Percentiles rank a stretch among this genome's conserved stretches.
These are phyloP conservation scores for Auricularia heimuer DNA, from an alignment of 768 basidiomycete genomes.

Conservation along the genomic window DNA sequence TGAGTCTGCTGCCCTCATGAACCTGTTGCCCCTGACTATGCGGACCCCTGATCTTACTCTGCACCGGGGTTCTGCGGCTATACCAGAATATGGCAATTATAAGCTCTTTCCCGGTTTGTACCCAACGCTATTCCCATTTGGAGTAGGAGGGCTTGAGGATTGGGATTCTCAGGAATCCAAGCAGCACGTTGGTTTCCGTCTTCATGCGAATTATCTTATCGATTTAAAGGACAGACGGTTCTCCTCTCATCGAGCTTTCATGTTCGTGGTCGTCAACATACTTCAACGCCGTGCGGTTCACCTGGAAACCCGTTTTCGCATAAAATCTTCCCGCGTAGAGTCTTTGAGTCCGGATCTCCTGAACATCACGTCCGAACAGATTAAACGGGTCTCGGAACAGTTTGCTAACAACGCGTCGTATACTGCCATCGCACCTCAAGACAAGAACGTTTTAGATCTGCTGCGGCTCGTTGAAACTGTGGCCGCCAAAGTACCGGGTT, in stretches of 20 bases:
- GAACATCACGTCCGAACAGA: conserved; percentile 1
- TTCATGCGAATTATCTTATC: conserved; percentile 18
- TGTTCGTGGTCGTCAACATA: conserved; percentile 22
- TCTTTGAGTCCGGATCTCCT: conserved; percentile 10
- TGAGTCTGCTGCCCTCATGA: conserved; percentile 18
- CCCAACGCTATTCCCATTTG: conserved; percentile 24
- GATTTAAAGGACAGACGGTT: conserved; percentile 14
- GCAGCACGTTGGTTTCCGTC: conserved; percentile 11
- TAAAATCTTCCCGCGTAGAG: conserved; percentile 9
- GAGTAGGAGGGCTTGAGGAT: conserved; percentile 24
- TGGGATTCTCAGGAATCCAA: neutral
- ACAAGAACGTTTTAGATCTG: conserved; percentile 16
- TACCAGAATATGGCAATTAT: conserved; percentile 25
- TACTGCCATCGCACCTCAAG: conserved; percentile 6
- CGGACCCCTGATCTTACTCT: conserved; percentile 18
- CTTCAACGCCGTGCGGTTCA: conserved; percentile 16
- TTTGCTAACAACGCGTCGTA: conserved; percentile 7
- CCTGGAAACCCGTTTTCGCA: conserved; percentile 17
- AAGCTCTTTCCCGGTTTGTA: conserved; percentile 21
- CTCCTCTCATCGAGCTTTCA: conserved; percentile 16
- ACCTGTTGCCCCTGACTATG: conserved; percentile 8
- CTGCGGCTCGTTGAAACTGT: conserved; percentile 22
- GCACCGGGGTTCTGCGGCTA: conserved; percentile 12
- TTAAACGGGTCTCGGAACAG: conserved; percentile 4
- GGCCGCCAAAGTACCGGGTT: conserved; percentile 23